Conservation (phyloP, 2,329 filamentous ascomycete species). For the Fusarium sp. region DNA sequence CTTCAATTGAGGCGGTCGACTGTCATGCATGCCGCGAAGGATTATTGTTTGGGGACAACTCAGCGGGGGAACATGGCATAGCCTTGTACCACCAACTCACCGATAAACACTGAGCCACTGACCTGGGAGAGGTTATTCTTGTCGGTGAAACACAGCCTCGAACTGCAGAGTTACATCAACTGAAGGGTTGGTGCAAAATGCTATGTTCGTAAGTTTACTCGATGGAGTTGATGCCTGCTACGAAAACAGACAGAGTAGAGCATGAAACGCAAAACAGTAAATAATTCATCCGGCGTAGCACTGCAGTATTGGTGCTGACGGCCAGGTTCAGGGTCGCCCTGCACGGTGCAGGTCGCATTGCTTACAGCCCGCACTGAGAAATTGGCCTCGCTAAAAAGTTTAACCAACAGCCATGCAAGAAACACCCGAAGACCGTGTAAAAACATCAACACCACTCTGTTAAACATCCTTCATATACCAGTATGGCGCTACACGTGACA, state of each 20-base stretch:
- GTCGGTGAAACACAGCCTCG: conserved; percentile 5
- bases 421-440: neutral
- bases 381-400: neutral
- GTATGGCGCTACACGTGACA: neutral
- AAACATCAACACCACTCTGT: neutral
- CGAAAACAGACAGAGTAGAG: neutral
- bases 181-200: neutral
- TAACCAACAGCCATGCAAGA: neutral
- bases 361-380: neutral
- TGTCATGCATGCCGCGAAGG: conserved; percentile 1
- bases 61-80: neutral
- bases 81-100: conserved; percentile 6
- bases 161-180: neutral
- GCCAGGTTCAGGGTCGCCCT: neutral
- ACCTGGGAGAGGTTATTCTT: neutral
- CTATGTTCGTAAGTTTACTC: neutral
- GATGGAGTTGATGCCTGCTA: neutral
- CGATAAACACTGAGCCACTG: neutral
- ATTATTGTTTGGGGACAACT: neutral
- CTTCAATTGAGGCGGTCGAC: conserved; percentile 1
- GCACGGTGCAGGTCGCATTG: neutral
- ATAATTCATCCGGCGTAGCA: neutral
- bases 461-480: neutral
- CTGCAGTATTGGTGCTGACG: neutral
- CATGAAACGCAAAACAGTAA: conserved; percentile 6